phyloP scores from a whole-genome alignment of 2,329 filamentous ascomycete species.

The Orbilia brochopaga region DNA sequence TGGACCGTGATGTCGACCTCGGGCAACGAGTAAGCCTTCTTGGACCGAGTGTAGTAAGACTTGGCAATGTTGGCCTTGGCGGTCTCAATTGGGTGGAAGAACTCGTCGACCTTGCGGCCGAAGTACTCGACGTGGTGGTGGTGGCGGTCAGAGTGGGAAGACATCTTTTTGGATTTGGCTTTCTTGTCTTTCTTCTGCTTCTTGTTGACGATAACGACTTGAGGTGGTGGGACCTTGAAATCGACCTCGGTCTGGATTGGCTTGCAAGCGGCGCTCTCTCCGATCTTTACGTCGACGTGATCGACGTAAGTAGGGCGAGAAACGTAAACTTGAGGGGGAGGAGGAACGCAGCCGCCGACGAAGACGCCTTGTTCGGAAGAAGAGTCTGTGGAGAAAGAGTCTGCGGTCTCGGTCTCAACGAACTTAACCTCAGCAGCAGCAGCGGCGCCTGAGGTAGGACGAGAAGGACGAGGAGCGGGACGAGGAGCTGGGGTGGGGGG shows the following conservation, averaged over 20 bases:
- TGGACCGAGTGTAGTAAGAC: conserved; percentile 57
- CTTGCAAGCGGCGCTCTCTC: conserved; percentile 29
- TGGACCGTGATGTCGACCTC: conserved; percentile 63
- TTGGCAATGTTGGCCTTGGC: conserved; percentile 38
- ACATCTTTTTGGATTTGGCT: conserved; percentile 33
- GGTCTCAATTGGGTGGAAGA: conserved; percentile 45
- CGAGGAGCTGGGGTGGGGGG: conserved; percentile 68
- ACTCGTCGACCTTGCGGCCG: conserved; percentile 56
- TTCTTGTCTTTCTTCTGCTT: conserved; percentile 34
- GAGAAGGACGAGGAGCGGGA: conserved; percentile 59
- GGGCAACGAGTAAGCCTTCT: conserved; percentile 54
- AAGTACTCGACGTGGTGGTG: conserved; percentile 51
- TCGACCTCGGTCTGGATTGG: conserved; percentile 42
- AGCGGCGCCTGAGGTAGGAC: conserved; percentile 15
- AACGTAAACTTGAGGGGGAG: conserved; percentile 38
- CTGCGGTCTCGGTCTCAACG: conserved; percentile 37
- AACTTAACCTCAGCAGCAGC: conserved; percentile 36
- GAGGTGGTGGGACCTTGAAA: conserved; percentile 21
- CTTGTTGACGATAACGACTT: conserved; percentile 28
- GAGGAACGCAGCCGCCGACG: conserved; percentile 1
- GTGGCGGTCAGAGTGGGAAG: conserved; percentile 30
- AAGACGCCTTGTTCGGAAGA: conserved; percentile 35
- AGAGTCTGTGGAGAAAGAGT: conserved; percentile 46
- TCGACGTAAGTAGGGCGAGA: conserved; percentile 46
- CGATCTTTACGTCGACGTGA: conserved; percentile 46